Conservation (phyloP, 805 yeast genomes). For the Saccharomycopsis fodiens region DNA sequence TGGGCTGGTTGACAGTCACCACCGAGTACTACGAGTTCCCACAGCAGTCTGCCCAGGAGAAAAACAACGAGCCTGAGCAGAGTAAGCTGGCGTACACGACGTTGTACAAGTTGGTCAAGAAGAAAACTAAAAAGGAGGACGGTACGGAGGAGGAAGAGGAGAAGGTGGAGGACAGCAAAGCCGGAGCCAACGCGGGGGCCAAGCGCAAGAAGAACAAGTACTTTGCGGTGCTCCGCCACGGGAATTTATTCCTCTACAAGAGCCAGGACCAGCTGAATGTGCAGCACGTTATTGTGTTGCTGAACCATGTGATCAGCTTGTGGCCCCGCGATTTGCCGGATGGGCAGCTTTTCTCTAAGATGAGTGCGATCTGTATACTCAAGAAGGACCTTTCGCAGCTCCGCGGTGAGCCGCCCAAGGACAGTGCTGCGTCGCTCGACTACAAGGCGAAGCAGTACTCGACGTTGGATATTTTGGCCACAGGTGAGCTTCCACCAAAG, state of each 20-base stretch:
- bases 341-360: conserved; percentile 72
- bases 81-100: conserved; percentile 54
- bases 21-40: conserved; percentile 55
- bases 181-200: conserved; percentile 29
- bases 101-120: conserved; percentile 48
- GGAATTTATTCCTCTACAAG: conserved; percentile 78
- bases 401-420: conserved; percentile 24
- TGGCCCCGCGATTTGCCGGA: conserved; percentile 82
- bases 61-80: conserved; percentile 22
- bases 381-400: conserved; percentile 32
- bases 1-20: conserved; percentile 84
- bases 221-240: conserved; percentile 73
- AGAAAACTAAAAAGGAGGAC: conserved; percentile 15
- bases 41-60: conserved; percentile 19
- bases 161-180: conserved; percentile 16
- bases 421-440: conserved; percentile 14
- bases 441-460: conserved; percentile 15
- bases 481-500: conserved; percentile 29
- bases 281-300: conserved; percentile 70
- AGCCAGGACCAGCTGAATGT: conserved; percentile 60
- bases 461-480: conserved; percentile 21
- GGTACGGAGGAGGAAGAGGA: conserved; percentile 6
- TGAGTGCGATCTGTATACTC: conserved; percentile 69
- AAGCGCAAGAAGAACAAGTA: conserved; percentile 49
- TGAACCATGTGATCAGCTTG: conserved; percentile 59